phyloP scores from a whole-genome alignment of 2,329 filamentous ascomycete genomes.

The Colletotrichum somersetense region DNA sequence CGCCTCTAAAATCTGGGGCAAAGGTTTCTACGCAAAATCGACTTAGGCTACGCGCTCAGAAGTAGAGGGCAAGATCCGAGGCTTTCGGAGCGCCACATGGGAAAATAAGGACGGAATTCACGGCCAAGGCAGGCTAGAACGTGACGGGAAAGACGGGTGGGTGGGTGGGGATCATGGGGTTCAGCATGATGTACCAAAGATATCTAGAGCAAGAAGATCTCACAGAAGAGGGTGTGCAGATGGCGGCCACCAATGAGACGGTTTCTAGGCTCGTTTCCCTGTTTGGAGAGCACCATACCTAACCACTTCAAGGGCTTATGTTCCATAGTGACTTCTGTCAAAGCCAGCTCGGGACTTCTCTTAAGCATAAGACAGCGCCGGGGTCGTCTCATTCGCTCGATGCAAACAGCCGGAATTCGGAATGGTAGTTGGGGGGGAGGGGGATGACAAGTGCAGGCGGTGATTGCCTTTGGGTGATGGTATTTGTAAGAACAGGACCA shows the following conservation, averaged over 20 bases:
- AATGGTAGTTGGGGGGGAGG: slow-evolving; percentile 33
- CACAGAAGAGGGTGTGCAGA: slow-evolving; percentile 39
- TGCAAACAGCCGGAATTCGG: slow-evolving; percentile 33
- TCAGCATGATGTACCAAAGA: slow-evolving; percentile 30
- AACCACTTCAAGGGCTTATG: neutral
- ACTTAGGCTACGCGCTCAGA: slow-evolving; percentile 15
- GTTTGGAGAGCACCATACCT: slow-evolving; percentile 16
- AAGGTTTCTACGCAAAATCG: neutral
- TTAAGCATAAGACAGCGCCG: slow-evolving; percentile 38
- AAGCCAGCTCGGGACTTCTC: slow-evolving; percentile 27
- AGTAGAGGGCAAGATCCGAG: slow-evolving; percentile 38
- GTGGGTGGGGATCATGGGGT: slow-evolving; percentile 40
- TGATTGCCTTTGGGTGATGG: slow-evolving; percentile 1
- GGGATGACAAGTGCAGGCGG: slow-evolving; percentile 25
- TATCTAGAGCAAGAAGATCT: slow-evolving; percentile 38
- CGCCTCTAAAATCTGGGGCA: slow-evolving; percentile 15
- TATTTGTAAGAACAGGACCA: neutral
- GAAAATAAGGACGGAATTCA: slow-evolving; percentile 15
- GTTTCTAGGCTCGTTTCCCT: slow-evolving; percentile 28
- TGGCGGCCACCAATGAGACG: slow-evolving; percentile 20
- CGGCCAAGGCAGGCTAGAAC: slow-evolving; percentile 30
- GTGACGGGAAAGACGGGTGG: slow-evolving; percentile 35
- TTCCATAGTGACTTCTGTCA: slow-evolving; percentile 5
- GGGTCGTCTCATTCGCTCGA: slow-evolving; percentile 21
- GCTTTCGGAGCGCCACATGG: slow-evolving; percentile 30